These are phyloP conservation scores for Rhododendron henanense DNA, from an alignment of 148 eudicot species.

Conservation along the genomic window DNA sequence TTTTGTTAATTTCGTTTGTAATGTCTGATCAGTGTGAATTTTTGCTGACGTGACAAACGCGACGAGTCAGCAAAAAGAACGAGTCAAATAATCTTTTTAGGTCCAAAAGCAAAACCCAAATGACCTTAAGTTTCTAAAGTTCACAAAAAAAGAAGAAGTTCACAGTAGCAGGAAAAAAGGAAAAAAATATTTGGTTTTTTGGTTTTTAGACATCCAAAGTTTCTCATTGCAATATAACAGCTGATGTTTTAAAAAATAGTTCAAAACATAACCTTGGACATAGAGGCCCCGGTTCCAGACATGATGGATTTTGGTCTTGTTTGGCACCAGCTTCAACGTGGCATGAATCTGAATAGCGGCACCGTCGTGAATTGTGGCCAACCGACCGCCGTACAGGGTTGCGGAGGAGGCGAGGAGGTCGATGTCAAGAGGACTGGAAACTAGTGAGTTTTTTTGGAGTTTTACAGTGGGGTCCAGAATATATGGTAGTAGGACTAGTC, in stretches of 20 bases:
- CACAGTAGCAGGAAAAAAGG: neutral
- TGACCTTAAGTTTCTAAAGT: neutral
- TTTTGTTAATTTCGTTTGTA: neutral
- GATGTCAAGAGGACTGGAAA: constrained; percentile 72
- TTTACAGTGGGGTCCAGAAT: constrained; percentile 76
- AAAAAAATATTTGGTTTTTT: neutral
- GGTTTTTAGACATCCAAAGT: neutral
- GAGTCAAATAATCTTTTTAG: too few relatives aligned
- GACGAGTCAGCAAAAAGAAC: too few relatives aligned
- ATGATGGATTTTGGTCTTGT: constrained; percentile 64
- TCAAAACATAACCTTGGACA: constrained; percentile 57
- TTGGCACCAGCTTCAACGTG: constrained; percentile 51
- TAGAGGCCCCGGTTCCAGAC: constrained; percentile 94
- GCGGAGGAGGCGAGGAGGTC: constrained; percentile 76
- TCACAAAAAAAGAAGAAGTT: neutral
- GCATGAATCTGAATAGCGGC: constrained; percentile 74
- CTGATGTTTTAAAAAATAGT: neutral
- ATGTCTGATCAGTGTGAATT: neutral
- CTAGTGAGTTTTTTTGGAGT: constrained; percentile 54
- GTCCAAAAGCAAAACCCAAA: neutral
- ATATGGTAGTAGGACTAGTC: constrained; percentile 69
- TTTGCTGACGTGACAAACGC: neutral
- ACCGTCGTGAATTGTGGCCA: constrained; percentile 84
- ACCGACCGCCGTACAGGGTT: constrained; percentile 69
- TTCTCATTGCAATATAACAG: neutral